Evolutionary conservation across 73 alveolate species (phyloP), one percentile per base, ranked within the genome.

Genomic region (Effrenium voratum): DNA sequence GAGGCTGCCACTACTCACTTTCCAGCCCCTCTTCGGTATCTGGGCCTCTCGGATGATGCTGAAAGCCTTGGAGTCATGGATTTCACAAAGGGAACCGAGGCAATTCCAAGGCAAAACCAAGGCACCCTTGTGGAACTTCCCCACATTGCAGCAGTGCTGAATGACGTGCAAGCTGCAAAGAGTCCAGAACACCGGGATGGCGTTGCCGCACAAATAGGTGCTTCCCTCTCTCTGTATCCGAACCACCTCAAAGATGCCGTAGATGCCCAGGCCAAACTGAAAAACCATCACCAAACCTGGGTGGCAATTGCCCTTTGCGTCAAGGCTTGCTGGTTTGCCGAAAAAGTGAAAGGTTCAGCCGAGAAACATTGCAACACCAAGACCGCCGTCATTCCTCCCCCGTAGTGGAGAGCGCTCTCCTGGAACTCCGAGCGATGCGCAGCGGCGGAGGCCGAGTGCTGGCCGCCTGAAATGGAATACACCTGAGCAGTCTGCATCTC

Each of bases 391-490:
- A 90, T 90, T 32, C 96, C 96, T 22, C 95, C 95, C 34, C 96
- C 96, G 49, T 90, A 68, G 87, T 90, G 96, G 57, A 90, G 86
- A 36, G 96, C 96, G 36, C 87, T 90, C 75, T 90, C 87, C 86
- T 90, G 96, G 57, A 90, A 70, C 96, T 90, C 96, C 26, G 96
- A 90, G 30, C 96, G 96, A 34, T 90, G 96, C n/a, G 96, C 96
- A 5, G 96, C 96, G 19, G 55, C 96, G 19, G 96, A 68, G 52
- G n/a, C 46, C 46, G 87, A 68, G 75, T 90, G 96, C 38, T 90
- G 96, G 73, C 96, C 96, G 36, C 96, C 96, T 0, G 96, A 86
- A 38, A 90, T 90, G 52, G 96, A 79, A n/a, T 40, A 90, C 45
- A 87, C 66, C 96, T 90, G 92, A 5, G 22, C n/a, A n/a, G n/a